Evolutionary conservation across 129 eudicot species (phyloP).

Genomic region (Artemisia annua): DNA sequence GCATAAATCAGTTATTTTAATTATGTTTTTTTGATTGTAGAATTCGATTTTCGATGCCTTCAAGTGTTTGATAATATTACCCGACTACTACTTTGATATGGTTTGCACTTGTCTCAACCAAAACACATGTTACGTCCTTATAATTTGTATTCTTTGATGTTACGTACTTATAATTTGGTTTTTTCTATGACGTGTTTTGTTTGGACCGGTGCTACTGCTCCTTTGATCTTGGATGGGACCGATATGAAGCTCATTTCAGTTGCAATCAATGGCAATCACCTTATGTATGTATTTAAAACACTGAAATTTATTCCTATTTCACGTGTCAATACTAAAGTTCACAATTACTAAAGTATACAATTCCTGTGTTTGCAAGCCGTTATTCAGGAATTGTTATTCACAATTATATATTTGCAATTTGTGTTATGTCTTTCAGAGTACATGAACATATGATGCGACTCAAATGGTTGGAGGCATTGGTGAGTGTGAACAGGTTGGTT

Average conservation of each 20-base stretch:
- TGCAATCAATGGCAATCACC: constrained; percentile 52
- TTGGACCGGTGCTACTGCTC: constrained; percentile 53
- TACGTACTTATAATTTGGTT: not conserved
- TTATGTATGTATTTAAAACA: constrained; percentile 43
- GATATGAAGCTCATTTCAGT: constrained; percentile 77
- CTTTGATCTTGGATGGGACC: constrained; percentile 74
- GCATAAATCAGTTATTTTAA: too few species aligned
- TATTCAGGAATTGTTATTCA: too few species aligned
- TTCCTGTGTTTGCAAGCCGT: too few species aligned
- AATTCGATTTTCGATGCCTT: too few species aligned
- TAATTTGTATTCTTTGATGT: too few species aligned
- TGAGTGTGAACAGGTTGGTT: too few species aligned
- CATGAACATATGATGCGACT: too few species aligned
- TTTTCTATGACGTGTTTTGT: not conserved
- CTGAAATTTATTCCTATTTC: not conserved
- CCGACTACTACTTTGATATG: constrained; percentile 86
- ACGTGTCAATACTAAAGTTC: not conserved
- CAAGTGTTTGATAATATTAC: constrained; percentile 27
- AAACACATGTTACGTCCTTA: not conserved
- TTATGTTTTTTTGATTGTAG: too few species aligned
- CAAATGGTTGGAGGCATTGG: too few species aligned
- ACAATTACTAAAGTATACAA: not conserved
- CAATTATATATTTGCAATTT: too few species aligned
- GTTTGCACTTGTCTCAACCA: constrained; percentile 35
- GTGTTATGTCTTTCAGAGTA: too few species aligned